These are phyloP conservation scores for Microcera coccophila DNA, from an alignment of 2,329 filamentous ascomycete genomes.

Conservation along the genomic window DNA sequence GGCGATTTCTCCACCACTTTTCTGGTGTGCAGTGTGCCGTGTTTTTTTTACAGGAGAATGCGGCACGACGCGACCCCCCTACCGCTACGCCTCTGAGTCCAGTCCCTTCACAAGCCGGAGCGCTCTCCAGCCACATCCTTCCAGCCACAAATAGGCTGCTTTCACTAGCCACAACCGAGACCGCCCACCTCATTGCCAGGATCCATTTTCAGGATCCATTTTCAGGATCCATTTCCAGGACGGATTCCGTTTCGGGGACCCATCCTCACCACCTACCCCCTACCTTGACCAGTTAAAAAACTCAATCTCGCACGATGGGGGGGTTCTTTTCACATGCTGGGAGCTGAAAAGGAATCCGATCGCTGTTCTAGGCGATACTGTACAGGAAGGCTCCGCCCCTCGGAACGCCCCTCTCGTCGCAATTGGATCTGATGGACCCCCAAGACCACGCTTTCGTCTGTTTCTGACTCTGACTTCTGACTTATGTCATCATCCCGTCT, in stretches of 20 bases:
- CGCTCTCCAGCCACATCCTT: neutral
- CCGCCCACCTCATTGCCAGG: no score
- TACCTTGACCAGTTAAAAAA: neutral
- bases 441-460: no score
- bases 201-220: no score
- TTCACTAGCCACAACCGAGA: neutral
- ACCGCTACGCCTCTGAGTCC: no score
- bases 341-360: neutral
- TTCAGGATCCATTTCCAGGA: no score
- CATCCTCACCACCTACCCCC: no score
- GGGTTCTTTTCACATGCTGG: neutral
- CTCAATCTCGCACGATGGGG: neutral
- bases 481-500: neutral
- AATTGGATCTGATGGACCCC: neutral
- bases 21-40: no score
- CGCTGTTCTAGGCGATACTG: neutral
- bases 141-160: no score
- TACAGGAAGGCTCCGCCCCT: neutral
- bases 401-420: neutral
- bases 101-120: neutral
- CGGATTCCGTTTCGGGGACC: neutral
- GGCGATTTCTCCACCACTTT: no score
- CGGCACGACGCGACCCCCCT: no score
- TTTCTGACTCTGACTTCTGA: no score
- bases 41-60: no score